Evolutionary conservation across 345 rosid genomes (phyloP).

Genomic region (Isatis tinctoria): DNA sequence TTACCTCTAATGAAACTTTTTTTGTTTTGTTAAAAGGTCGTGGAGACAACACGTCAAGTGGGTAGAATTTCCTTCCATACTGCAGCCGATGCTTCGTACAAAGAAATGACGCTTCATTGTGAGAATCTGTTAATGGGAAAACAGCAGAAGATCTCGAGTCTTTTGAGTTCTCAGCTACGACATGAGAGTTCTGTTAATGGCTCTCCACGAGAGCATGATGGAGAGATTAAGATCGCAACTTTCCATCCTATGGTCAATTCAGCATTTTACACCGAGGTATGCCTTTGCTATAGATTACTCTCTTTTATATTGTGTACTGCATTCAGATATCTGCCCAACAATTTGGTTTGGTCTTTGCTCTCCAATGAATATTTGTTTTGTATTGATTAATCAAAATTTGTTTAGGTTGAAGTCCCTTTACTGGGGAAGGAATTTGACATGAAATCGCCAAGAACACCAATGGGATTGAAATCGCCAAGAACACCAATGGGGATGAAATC

Average conservation of each 20-base stretch:
- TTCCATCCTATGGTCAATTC: constrained; percentile 22
- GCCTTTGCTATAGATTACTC: not conserved
- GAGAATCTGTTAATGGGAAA: constrained; percentile 79
- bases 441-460: constrained; percentile 22
- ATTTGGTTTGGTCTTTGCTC: not conserved
- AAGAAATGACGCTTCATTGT: constrained; percentile 82
- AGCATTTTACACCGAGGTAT: constrained; percentile 32
- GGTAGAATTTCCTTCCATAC: constrained; percentile 71
- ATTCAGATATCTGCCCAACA: not conserved
- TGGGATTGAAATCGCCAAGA: constrained; percentile 22
- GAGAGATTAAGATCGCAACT: constrained; percentile 29
- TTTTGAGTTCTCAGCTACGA: constrained; percentile 53
- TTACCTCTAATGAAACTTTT: not conserved
- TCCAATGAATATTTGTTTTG: not conserved
- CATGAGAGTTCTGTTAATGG: constrained; percentile 46
- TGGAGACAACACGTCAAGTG: constrained; percentile 70
- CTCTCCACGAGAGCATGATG: constrained; percentile 34
- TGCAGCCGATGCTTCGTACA: constrained; percentile 72
- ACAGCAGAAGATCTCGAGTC: constrained; percentile 73
- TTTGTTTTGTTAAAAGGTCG: constrained; percentile 41
- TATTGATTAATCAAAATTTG: not conserved
- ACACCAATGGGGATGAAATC: constrained; percentile 7
- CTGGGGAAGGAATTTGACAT: constrained; percentile 31
- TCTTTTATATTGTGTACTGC: not conserved
- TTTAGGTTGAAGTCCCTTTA: constrained; percentile 60